A percentile compares a stretch with the other conserved stretches of the same genome.
Evolutionary conservation across 2,329 filamentous ascomycete genomes (phyloP).

Genomic region (Colletotrichum sp.): DNA sequence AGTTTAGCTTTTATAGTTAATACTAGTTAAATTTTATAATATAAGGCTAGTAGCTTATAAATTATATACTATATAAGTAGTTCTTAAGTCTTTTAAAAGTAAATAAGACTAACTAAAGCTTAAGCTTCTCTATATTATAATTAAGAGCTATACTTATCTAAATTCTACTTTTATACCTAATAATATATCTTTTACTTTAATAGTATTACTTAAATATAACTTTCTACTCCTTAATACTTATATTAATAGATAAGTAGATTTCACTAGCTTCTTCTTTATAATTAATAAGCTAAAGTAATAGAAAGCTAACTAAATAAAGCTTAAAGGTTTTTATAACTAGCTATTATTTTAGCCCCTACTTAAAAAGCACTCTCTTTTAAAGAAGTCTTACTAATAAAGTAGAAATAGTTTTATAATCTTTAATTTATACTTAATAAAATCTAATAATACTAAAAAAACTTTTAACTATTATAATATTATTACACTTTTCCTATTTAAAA

Average conservation of each 20-base stretch:
- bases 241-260: neutral
- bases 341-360: accelerated
- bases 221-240: accelerated
- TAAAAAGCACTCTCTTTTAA: neutral
- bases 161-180: neutral
- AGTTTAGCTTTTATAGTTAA: no score
- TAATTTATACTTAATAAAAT: neutral
- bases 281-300: neutral
- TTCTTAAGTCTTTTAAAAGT: neutral
- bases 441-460: neutral
- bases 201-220: neutral
- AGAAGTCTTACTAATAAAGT: accelerated
- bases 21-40: no score
- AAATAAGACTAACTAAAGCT: neutral
- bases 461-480: neutral
- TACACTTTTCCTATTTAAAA: neutral
- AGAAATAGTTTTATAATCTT: neutral
- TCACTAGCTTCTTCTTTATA: neutral
- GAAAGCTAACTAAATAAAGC: neutral
- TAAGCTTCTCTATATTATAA: neutral
- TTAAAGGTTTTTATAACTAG: neutral
- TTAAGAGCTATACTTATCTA: neutral
- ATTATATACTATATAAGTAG: no score
- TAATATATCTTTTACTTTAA: neutral
- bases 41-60: no score